These are phyloP conservation scores for Glebionis coronaria DNA, from an alignment of 129 eudicot species.

Conservation along the genomic window DNA sequence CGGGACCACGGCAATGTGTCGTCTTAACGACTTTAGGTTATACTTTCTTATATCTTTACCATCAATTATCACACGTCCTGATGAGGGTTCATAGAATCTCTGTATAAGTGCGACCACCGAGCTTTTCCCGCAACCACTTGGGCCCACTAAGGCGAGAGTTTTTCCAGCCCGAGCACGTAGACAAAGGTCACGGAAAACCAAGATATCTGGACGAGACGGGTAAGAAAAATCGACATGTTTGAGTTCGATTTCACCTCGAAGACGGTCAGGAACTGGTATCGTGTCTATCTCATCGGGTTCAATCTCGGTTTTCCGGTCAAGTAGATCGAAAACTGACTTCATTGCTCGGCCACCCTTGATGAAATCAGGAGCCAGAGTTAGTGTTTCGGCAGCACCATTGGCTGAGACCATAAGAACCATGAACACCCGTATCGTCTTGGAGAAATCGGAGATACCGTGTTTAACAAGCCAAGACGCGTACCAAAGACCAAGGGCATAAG, in stretches of 20 bases:
- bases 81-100: slow-evolving; percentile 80
- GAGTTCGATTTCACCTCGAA: slow-evolving; percentile 88
- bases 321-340: slow-evolving; percentile 82
- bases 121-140: slow-evolving; percentile 94
- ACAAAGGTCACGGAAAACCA: slow-evolving; percentile 64
- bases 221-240: slow-evolving; percentile 86
- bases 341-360: slow-evolving; percentile 95
- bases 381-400: slow-evolving; percentile 91
- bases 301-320: slow-evolving; percentile 84
- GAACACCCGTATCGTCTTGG: slow-evolving; percentile 86
- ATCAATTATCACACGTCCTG: slow-evolving; percentile 78
- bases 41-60: slow-evolving; percentile 82
- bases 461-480: slow-evolving; percentile 95
- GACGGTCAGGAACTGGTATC: slow-evolving; percentile 60
- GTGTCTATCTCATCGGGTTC: slow-evolving; percentile 78
- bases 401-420: slow-evolving; percentile 99
- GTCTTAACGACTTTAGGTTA: slow-evolving; percentile 68
- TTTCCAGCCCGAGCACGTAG: slow-evolving; percentile 89
- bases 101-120: slow-evolving; percentile 76
- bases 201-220: slow-evolving; percentile 77
- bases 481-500: slow-evolving; percentile 94
- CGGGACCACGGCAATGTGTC: slow-evolving; percentile 76
- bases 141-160: slow-evolving; percentile 92
- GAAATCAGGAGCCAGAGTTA: slow-evolving; percentile 91
- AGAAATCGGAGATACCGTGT: slow-evolving; percentile 91